Base-by-base conservation (phyloP, 768 basidiomycete species). In the Agrocybe praecox region DNA sequence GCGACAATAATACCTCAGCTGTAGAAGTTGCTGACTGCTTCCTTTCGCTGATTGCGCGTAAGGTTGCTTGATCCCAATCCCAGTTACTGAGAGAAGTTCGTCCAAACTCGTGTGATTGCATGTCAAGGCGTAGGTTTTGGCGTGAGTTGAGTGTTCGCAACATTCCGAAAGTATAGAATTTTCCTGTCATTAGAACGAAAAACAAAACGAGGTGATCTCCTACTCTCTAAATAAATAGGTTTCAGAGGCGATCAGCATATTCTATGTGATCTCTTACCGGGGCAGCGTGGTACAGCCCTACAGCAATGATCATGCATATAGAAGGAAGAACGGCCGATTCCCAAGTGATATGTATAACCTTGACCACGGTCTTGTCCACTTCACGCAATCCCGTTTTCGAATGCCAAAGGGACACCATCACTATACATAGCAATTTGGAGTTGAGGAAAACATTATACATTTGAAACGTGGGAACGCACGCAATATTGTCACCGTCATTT, bases 111-210 rank as follows among this genome's bases (percentile, higher is more conserved):
- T 73, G 65, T 6, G 77, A 77, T 15, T 72, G 68, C 62, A 82
- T 73, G 34, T 66, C 63, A 36, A 69, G 50, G 32, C 75, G 72
- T n/a, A 77, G 64, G 47, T 66, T 70, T 23, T 59, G 60, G 19
- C 76, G 65, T 10, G 72, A 70, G 53, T 76, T 77, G 33, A 79
- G 63, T 1, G 74, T 74, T 21, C 74, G 72, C 34, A 78, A 63
- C 64, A 77, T 69, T 11, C 76, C 77, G 42, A 77, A 70, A 4
- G 69, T 61, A 44, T 79, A 83, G 55, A 84, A 70, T 62, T 84
- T 84, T 34, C 81, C 81, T 2, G 80, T 79, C 47, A 80, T 65
- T 17, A 83, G 63, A 32, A 78, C 69, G 62, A 84, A 83, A 59
- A 83, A 76, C 6, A 82, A 62, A 29, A 79, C 74, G 7, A 82